Evolutionary conservation across 495 filamentous ascomycete species (phyloP), one percentile per base, ranked within the genome.

Genomic region (Hypoxylon cercidicola): DNA sequence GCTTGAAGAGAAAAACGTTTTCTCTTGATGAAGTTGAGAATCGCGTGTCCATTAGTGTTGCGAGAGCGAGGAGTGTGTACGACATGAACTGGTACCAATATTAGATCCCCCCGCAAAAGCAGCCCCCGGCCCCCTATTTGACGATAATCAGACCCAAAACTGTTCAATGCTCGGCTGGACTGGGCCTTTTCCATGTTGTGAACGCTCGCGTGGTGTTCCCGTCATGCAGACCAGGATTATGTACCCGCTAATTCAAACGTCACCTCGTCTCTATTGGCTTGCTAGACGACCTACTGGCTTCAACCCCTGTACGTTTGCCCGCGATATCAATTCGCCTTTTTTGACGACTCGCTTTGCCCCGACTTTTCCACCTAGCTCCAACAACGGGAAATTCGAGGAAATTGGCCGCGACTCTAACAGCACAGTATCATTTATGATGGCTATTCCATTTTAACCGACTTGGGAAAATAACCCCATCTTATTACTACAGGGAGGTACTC

Each of bases 291-390:
- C 49, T 52, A 61, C 59, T 69, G 55, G 65, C 12, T 43, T 20
- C 46, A 12, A 46, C 58, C 69, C 69, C 45, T 62, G 69, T 46
- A 59, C 39, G 67, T 66, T 63, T 64, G 63, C 48, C 48, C 41
- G 45, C 65, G 61, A 72, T 72, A 72, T 72, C 69, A 71, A 60
- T 60, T 64, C 57, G 46, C 34, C 39, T 59, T 52, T 66, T 46
- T 52, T 59, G 30, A 52, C 39, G 30, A 56, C 55, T 47, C 57
- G 35, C 23, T 47, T 30, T 4, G n/a, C 23, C 47, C 59, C 50
- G 57, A 62, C 47, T 49, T 59, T 43, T 15, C 23, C 20, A 41
- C 35, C 16, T 60, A 35, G 41, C 55, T 54, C 55, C 46, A 43
- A 54, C 16, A 8, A 56, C 21, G 18, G 40, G 20, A 19, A 12